These are phyloP conservation scores for Cryptococcus sp. DNA, from an alignment of 1,284 basidiomycete species.

Conservation along the genomic window DNA sequence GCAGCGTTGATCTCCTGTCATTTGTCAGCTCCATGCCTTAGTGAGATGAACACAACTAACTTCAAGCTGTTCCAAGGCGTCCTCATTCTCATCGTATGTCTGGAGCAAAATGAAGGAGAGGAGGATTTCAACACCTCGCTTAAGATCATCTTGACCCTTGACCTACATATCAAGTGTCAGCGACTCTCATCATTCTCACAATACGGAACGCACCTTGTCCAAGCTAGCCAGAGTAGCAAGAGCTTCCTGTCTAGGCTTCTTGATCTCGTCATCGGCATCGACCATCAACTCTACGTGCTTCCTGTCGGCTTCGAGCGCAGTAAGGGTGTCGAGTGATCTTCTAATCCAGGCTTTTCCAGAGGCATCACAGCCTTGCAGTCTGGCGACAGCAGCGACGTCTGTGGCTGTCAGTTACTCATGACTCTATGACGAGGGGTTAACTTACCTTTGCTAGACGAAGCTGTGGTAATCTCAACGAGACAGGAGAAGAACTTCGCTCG, in stretches of 20 bases:
- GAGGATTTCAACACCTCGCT: constrained; percentile 63
- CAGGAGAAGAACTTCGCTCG: constrained; percentile 67
- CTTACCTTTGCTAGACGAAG: constrained; percentile 55
- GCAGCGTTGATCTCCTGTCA: not conserved
- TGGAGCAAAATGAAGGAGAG: constrained; percentile 65
- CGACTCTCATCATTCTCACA: constrained; percentile 2
- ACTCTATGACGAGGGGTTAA: no score
- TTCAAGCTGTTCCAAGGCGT: constrained; percentile 60
- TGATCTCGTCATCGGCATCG: constrained; percentile 59
- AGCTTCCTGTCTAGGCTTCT: constrained; percentile 52
- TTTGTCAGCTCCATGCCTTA: not conserved
- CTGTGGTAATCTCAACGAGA: constrained; percentile 68
- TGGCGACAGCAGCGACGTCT: constrained; percentile 53
- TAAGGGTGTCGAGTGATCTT: constrained; percentile 61
- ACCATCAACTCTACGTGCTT: constrained; percentile 63
- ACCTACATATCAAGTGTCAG: not conserved
- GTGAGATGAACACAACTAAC: constrained; percentile 46
- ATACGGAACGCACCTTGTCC: constrained; percentile 33
- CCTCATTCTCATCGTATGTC: constrained; percentile 62
- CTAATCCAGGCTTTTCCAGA: constrained; percentile 77
- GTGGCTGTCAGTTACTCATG: not conserved
- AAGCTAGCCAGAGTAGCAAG: constrained; percentile 53
- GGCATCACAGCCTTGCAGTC: constrained; percentile 59
- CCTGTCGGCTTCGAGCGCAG: constrained; percentile 57
- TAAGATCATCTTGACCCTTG: constrained; percentile 51